Percentiles rank a stretch among this genome's conserved stretches.
phyloP scores from a whole-genome alignment of 2,329 filamentous ascomycete genomes.

The Verticillium nubilum region DNA sequence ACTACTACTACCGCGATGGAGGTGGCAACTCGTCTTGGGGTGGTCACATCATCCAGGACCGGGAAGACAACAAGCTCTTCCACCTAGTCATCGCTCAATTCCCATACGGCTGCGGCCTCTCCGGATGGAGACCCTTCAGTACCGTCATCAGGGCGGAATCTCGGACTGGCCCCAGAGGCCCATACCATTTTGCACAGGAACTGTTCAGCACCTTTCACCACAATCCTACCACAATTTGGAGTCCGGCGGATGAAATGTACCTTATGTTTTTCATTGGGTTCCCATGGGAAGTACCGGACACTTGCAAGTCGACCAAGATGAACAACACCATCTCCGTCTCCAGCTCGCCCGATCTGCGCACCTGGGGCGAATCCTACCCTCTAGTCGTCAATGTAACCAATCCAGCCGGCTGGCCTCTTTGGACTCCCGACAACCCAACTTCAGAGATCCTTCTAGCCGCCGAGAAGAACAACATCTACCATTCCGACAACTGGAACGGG shows the following conservation, averaged over 20 bases:
- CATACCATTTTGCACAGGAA: slow-evolving; percentile 33
- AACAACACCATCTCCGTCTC: slow-evolving; percentile 20
- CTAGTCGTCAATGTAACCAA: slow-evolving; percentile 27
- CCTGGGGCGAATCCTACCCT: slow-evolving; percentile 3
- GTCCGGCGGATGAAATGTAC: slow-evolving; percentile 34
- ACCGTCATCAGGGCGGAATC: slow-evolving; percentile 40
- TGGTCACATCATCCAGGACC: slow-evolving; percentile 38
- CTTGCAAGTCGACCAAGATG: slow-evolving; percentile 15
- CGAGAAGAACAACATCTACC: slow-evolving; percentile 29
- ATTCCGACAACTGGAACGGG: slow-evolving; percentile 18
- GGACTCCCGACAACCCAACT: slow-evolving; percentile 18
- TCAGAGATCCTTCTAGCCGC: slow-evolving; percentile 24
- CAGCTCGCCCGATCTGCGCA: slow-evolving; percentile 1
- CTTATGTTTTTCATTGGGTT: slow-evolving; percentile 38
- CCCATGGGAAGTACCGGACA: neutral
- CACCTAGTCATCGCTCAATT: slow-evolving; percentile 42
- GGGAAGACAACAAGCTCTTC: slow-evolving; percentile 26
- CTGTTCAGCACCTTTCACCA: slow-evolving; percentile 37
- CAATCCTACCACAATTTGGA: slow-evolving; percentile 39
- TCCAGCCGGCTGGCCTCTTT: slow-evolving; percentile 33
- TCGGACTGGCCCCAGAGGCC: slow-evolving; percentile 33
- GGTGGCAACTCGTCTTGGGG: slow-evolving; percentile 41
- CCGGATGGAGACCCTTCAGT: slow-evolving; percentile 40
- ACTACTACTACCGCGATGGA: neutral
- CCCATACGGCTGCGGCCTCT: slow-evolving; percentile 36